These are phyloP conservation scores for Pleurotus tuoliensis DNA, from an alignment of 768 basidiomycete species.

Conservation along the genomic window DNA sequence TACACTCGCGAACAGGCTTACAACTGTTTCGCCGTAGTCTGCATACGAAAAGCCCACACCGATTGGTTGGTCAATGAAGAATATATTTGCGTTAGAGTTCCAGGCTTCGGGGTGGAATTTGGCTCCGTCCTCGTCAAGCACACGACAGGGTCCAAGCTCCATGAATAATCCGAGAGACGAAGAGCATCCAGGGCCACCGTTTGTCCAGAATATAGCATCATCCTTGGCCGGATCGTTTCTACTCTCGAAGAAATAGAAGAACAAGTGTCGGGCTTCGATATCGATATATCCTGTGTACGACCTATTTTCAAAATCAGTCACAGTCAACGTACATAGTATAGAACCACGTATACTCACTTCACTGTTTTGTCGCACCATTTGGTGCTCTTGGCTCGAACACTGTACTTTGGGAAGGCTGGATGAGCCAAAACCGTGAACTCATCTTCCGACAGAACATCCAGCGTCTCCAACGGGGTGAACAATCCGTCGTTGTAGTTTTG, in stretches of 20 bases:
- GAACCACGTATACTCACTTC: slow-evolving; percentile 19
- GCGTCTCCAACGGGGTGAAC: slow-evolving; percentile 12
- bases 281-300: slow-evolving; percentile 48
- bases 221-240: slow-evolving; percentile 40
- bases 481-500: slow-evolving; percentile 13
- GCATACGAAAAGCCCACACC: slow-evolving; percentile 64
- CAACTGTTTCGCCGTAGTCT: slow-evolving; percentile 57
- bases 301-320: slow-evolving; percentile 15
- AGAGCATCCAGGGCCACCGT: slow-evolving; percentile 44
- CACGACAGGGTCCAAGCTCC: slow-evolving; percentile 73
- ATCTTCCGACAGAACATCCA: slow-evolving; percentile 17
- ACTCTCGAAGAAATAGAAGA: slow-evolving; percentile 59
- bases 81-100: slow-evolving; percentile 64
- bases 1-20: slow-evolving; percentile 20
- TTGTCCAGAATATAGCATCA: slow-evolving; percentile 48
- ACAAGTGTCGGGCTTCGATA: slow-evolving; percentile 40
- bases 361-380: slow-evolving; percentile 33
- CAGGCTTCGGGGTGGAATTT: slow-evolving; percentile 58
- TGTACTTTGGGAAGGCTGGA: slow-evolving; percentile 38
- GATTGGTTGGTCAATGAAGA: slow-evolving; percentile 61
- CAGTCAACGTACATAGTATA: not conserved
- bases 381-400: slow-evolving; percentile 33
- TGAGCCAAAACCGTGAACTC: slow-evolving; percentile 35
- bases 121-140: slow-evolving; percentile 46
- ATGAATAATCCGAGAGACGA: slow-evolving; percentile 62